A percentile compares a stretch with the other conserved stretches of the same genome.
Conservation (phyloP, 306 rosid genomes). For the Neltuma alba region DNA sequence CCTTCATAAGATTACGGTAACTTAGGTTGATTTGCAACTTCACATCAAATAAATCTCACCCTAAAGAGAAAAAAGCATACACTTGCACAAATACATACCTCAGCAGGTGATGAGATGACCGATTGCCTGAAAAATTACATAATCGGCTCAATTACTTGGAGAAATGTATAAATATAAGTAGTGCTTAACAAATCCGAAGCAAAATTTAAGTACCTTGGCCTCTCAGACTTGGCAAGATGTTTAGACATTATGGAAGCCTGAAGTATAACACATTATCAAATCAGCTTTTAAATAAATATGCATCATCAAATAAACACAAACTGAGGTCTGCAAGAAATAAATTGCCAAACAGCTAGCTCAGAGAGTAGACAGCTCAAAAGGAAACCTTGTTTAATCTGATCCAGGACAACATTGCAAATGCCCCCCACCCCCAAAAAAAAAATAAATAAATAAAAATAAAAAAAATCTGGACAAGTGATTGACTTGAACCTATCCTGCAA, state of each 20-base stretch:
- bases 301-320: slow-evolving; percentile 20
- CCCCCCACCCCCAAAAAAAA: no score
- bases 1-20: no score
- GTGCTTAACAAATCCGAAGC: slow-evolving; percentile 26
- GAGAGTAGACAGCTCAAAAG: slow-evolving; percentile 17
- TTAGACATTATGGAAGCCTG: slow-evolving; percentile 98
- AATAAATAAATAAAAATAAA: no score
- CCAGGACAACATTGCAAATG: no score
- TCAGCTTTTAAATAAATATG: slow-evolving; percentile 24
- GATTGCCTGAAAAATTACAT: slow-evolving; percentile 66
- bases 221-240: slow-evolving; percentile 81
- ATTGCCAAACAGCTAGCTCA: slow-evolving; percentile 25
- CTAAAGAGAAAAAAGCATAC: slow-evolving; percentile 3
- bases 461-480: slow-evolving; percentile 1
- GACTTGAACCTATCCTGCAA: slow-evolving; percentile 11
- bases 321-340: slow-evolving; percentile 8
- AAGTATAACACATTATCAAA: slow-evolving; percentile 36
- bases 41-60: background rate
- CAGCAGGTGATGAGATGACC: slow-evolving; percentile 62
- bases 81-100: slow-evolving; percentile 42
- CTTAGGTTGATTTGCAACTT: background rate
- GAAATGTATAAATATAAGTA: slow-evolving; percentile 24
- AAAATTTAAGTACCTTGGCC: slow-evolving; percentile 70
- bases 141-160: slow-evolving; percentile 46
- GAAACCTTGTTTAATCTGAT: slow-evolving; percentile 3